Evolutionary conservation across 306 rosid species (phyloP).

Genomic region (Erythrophleum fordii): DNA sequence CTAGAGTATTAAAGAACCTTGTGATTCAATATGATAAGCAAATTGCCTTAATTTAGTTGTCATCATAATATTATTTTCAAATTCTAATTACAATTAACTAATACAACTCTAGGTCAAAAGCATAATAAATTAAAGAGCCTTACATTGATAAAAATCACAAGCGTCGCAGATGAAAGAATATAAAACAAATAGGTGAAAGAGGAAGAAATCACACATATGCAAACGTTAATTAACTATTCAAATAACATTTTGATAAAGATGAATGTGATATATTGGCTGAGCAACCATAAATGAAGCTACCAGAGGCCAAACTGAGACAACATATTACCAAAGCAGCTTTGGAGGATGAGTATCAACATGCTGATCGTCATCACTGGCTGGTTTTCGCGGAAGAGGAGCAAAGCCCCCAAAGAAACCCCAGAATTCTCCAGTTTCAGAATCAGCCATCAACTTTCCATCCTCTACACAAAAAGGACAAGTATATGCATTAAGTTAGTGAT

Average conservation of each 20-base stretch:
- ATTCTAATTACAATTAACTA: not conserved
- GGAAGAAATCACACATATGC: conserved; percentile 27
- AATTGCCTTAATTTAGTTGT: conserved; percentile 24
- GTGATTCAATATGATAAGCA: conserved; percentile 10
- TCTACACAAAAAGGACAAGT: conserved; percentile 53
- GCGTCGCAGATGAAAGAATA: conserved; percentile 12
- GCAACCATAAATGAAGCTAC: conserved; percentile 33
- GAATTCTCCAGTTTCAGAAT: conserved; percentile 90
- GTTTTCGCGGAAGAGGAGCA: conserved; percentile 90
- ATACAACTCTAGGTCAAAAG: conserved; percentile 3
- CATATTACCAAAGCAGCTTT: conserved; percentile 69
- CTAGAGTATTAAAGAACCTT: conserved; percentile 12
- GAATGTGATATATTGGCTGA: conserved; percentile 20
- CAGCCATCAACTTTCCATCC: conserved; percentile 97
- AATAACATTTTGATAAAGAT: conserved; percentile 18
- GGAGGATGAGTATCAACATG: conserved; percentile 59
- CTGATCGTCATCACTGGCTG: conserved; percentile 67
- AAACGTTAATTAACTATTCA: conserved; percentile 21
- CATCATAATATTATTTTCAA: conserved; percentile 7
- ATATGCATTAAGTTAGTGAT: conserved; percentile 37
- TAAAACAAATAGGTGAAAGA: conserved; percentile 26
- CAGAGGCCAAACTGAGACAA: conserved; percentile 32
- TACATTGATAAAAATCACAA: not conserved
- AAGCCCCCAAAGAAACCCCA: conserved; percentile 98
- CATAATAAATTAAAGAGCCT: not conserved